Evolutionary conservation across 139 green algal genomes (phyloP), one percentile per base, ranked within the genome.

Genomic region (Closterium sp.): DNA sequence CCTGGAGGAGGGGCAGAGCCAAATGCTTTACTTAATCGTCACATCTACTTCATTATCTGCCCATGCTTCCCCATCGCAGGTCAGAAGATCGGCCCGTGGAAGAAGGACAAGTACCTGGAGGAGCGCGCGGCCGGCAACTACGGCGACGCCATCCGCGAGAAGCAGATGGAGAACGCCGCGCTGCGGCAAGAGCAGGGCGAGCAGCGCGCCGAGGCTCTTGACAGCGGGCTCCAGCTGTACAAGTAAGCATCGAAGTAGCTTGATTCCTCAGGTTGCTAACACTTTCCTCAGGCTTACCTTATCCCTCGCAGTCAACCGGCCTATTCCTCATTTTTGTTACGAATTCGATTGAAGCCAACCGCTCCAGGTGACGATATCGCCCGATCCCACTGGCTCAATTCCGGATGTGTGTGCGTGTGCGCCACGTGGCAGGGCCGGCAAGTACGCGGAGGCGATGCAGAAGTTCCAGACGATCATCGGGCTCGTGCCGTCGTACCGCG

Each of bases 381-480:
- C n/a, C n/a, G n/a, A n/a, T n/a, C n/a, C n/a, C n/a, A n/a, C n/a
- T n/a, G n/a, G 64, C 16, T 83, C 16, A 16, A 33, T 86, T 10
- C 16, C 31, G 83, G 19, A 86, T 86, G 10, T 86, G 16, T 86
- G 25, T 86, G 83, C 7, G 83, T 86, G 83, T 7, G n/a, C 2
- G 30, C 21, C 30, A 88, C 84, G 33, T 33, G 90, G 28, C 93
- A 95, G 87, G 32, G n/a, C 84, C n/a, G 88, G 92, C 28, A 88
- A 94, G 55, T 95, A 91, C 91, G 93, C 95, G 25, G 87, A 96
- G 91, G 96, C 98, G 2, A 95, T 99, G 88, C 95, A 98, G 21
- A 96, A 98, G 91, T 99, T 99, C 95, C 98, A 99, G 95, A 97
- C 99, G 84, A 97, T 99, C 34, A 94, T 98, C 21, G 92, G 95